A percentile compares a stretch with the other conserved stretches of the same genome.
Evolutionary conservation across 345 rosid genomes (phyloP).

Genomic region (Brassica incana): DNA sequence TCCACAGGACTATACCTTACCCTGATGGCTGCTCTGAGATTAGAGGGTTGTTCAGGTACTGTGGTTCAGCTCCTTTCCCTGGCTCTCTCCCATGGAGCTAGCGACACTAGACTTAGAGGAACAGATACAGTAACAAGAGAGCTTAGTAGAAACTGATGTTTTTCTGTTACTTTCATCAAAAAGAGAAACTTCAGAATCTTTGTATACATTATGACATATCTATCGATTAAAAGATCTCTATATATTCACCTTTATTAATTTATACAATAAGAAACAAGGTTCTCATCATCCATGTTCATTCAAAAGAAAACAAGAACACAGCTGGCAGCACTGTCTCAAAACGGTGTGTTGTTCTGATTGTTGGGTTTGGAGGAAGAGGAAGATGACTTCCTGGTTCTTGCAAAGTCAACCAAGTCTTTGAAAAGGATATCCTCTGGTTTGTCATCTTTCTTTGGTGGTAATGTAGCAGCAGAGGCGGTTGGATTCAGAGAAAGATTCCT

Average conservation of each 20-base stretch:
- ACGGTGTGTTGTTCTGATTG: slow-evolving; percentile 51
- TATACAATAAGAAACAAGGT: slow-evolving; percentile 1
- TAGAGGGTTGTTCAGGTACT: background rate
- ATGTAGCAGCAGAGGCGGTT: slow-evolving; percentile 34
- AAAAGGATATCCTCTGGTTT: slow-evolving; percentile 85
- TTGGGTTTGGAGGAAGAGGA: slow-evolving; percentile 51
- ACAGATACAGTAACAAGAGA: background rate
- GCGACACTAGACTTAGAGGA: background rate
- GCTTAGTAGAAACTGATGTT: background rate
- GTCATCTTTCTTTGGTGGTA: slow-evolving; percentile 54
- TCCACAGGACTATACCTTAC: background rate
- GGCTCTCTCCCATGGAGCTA: background rate
- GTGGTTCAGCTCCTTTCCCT: background rate
- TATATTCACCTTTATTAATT: slow-evolving; percentile 10
- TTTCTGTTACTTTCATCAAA: slow-evolving; percentile 13
- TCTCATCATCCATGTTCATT: slow-evolving; percentile 20
- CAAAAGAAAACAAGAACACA: slow-evolving; percentile 28
- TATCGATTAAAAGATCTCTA: background rate
- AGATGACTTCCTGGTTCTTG: slow-evolving; percentile 72
- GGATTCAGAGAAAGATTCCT: slow-evolving; percentile 64
- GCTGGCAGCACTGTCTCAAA: slow-evolving; percentile 41
- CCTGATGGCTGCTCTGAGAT: background rate
- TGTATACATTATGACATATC: background rate
- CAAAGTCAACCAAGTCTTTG: slow-evolving; percentile 86
- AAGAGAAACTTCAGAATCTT: slow-evolving; percentile 6